These are phyloP conservation scores for Verticillium tricorpus DNA, from an alignment of 2,329 filamentous ascomycete species.

Conservation along the genomic window DNA sequence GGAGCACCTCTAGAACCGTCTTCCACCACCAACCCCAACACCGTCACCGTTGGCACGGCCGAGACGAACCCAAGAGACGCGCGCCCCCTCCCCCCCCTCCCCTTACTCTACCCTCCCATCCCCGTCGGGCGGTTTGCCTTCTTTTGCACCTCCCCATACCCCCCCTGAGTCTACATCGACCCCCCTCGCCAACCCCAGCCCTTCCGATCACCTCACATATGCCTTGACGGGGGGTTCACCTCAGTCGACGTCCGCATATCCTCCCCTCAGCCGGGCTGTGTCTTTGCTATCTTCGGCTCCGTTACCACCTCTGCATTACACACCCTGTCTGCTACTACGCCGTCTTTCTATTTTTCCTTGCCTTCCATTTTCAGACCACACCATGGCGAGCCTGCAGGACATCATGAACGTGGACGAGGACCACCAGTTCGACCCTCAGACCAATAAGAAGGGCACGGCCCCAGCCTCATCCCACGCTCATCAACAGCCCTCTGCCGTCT, in stretches of 20 bases:
- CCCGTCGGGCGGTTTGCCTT: slow-evolving; percentile 28
- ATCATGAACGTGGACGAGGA: slow-evolving; percentile 55
- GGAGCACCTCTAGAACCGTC: slow-evolving; percentile 23
- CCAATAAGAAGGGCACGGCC: slow-evolving; percentile 41
- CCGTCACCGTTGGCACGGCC: slow-evolving; percentile 30
- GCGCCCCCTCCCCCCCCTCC: slow-evolving; percentile 5
- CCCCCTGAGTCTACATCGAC: slow-evolving; percentile 23
- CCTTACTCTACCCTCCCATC: neutral
- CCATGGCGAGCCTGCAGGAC: slow-evolving; percentile 51
- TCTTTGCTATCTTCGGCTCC: slow-evolving; percentile 10
- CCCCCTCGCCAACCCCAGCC: slow-evolving; percentile 14
- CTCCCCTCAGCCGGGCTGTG: slow-evolving; percentile 18
- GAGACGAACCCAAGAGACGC: slow-evolving; percentile 17
- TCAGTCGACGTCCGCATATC: neutral
- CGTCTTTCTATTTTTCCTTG: slow-evolving; percentile 6
- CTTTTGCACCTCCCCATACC: slow-evolving; percentile 14
- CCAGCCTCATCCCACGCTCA: slow-evolving; percentile 27
- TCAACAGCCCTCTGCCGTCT: slow-evolving; percentile 18
- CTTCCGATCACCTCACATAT: slow-evolving; percentile 14
- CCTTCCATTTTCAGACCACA: slow-evolving; percentile 35
- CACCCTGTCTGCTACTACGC: slow-evolving; percentile 5
- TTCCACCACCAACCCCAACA: slow-evolving; percentile 16
- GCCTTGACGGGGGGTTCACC: neutral
- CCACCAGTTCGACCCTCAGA: slow-evolving; percentile 30
- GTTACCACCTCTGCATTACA: slow-evolving; percentile 4